Conservation (phyloP, 768 basidiomycete genomes). For the Ramaria rubella region DNA sequence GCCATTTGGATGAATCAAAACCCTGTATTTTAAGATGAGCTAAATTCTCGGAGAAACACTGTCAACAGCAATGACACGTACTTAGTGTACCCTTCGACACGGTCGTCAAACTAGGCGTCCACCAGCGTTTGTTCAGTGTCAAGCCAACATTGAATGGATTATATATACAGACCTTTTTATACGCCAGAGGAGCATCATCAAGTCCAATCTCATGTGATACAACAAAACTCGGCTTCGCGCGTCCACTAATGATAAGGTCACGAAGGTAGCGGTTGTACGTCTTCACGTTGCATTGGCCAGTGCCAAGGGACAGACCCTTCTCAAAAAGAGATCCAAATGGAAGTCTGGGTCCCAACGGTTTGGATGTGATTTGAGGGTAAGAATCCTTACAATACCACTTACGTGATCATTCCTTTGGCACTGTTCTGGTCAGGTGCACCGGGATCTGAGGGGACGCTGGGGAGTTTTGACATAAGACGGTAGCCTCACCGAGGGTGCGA, state of each 20-base stretch:
- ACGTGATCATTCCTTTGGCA: slow-evolving; percentile 33
- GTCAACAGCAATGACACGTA: background rate
- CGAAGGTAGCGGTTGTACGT: slow-evolving; percentile 50
- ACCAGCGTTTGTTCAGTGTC: background rate
- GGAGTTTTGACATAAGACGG: background rate
- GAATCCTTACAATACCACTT: background rate
- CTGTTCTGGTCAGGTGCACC: slow-evolving; percentile 48
- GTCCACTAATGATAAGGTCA: slow-evolving; percentile 47
- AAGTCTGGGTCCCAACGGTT: slow-evolving; percentile 28
- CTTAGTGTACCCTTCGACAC: slow-evolving; percentile 49
- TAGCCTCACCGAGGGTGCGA: background rate
- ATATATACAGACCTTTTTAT: slow-evolving; percentile 30
- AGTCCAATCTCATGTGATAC: slow-evolving; percentile 47
- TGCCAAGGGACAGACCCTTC: slow-evolving; percentile 47
- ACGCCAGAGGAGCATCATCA: slow-evolving; percentile 43
- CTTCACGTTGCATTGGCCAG: slow-evolving; percentile 53
- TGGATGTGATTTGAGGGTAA: background rate
- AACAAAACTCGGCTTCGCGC: slow-evolving; percentile 48
- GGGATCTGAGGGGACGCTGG: slow-evolving; percentile 44
- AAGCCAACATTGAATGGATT: no score
- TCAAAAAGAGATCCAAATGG: slow-evolving; percentile 53
- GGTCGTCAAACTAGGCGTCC: slow-evolving; percentile 35
- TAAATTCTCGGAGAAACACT: background rate
- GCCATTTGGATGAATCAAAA: slow-evolving; percentile 11
- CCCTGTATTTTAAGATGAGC: background rate